Conservation (phyloP, 23 red algal genomes). For the Gracilariopsis chorda region DNA sequence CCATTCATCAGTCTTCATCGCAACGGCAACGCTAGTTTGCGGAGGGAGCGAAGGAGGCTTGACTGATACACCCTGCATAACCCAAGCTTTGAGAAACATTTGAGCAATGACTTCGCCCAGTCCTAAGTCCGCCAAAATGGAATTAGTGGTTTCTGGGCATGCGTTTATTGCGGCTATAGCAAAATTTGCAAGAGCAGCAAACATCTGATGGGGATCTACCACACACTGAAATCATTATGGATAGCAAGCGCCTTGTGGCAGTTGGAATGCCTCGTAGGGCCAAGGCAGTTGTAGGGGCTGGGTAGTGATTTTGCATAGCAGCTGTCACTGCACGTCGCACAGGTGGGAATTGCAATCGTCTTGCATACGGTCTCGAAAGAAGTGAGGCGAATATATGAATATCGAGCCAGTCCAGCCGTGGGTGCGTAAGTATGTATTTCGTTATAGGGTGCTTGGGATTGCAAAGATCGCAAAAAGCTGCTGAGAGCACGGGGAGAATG, state of each 20-base stretch:
- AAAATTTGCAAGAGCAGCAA: neutral
- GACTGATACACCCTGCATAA: neutral
- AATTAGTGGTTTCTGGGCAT: neutral
- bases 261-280: neutral
- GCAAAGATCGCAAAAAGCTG: constrained; percentile 4
- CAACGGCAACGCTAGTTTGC: constrained; percentile 10
- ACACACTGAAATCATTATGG: neutral
- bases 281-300: neutral
- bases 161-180: neutral
- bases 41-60: neutral
- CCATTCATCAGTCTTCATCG: constrained; percentile 1
- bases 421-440: constrained; percentile 9
- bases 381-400: constrained; percentile 9
- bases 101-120: neutral
- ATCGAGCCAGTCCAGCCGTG: constrained; percentile 15
- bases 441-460: constrained; percentile 22
- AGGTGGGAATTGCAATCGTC: neutral
- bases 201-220: neutral
- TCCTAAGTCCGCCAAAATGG: neutral
- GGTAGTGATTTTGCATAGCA: neutral
- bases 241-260: neutral
- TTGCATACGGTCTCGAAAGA: constrained; percentile 15
- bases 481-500: constrained; percentile 21
- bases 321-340: constrained; percentile 5
- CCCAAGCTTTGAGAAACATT: neutral